Conservation (phyloP, 352 stramenopile genomes). For the Pythium insidiosum region DNA sequence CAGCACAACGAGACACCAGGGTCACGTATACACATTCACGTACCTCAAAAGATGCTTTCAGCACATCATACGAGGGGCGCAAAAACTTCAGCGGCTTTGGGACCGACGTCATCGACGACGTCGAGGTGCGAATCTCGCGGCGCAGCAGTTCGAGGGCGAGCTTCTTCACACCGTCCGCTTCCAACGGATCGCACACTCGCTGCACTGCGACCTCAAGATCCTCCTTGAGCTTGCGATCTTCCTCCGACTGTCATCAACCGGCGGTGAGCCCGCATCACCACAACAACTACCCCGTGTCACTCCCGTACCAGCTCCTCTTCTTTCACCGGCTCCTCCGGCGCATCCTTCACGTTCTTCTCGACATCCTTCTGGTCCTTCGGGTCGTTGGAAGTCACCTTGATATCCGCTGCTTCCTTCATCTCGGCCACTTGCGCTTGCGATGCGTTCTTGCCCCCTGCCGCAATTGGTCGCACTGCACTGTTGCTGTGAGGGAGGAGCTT, state of each 20-base stretch:
- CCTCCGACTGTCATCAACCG: constrained; percentile 50
- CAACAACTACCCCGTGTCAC: neutral
- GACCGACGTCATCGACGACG: constrained; percentile 98
- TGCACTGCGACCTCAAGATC: constrained; percentile 87
- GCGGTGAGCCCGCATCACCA: neutral
- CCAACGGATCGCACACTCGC: constrained; percentile 54
- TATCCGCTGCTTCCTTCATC: constrained; percentile 68
- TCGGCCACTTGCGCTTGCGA: too few relatives aligned
- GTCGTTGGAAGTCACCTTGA: constrained; percentile 55
- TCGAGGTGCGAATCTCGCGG: constrained; percentile 94
- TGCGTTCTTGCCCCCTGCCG: too few relatives aligned
- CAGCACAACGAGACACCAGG: neutral
- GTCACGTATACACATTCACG: neutral
- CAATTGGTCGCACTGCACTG: too few relatives aligned
- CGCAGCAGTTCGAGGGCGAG: constrained; percentile 95
- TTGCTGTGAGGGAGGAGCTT: too few relatives aligned
- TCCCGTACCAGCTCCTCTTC: constrained; percentile 65
- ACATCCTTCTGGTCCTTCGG: constrained; percentile 26
- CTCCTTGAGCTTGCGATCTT: constrained; percentile 91
- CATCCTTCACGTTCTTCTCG: constrained; percentile 18
- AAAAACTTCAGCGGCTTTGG: constrained; percentile 99
- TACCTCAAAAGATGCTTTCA: constrained; percentile 85
- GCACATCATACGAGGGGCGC: constrained; percentile 90
- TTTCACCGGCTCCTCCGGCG: constrained; percentile 18
- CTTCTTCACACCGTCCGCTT: constrained; percentile 65